phyloP scores from a whole-genome alignment of 2,329 filamentous ascomycete genomes.

The Sarocladium brachiariae region DNA sequence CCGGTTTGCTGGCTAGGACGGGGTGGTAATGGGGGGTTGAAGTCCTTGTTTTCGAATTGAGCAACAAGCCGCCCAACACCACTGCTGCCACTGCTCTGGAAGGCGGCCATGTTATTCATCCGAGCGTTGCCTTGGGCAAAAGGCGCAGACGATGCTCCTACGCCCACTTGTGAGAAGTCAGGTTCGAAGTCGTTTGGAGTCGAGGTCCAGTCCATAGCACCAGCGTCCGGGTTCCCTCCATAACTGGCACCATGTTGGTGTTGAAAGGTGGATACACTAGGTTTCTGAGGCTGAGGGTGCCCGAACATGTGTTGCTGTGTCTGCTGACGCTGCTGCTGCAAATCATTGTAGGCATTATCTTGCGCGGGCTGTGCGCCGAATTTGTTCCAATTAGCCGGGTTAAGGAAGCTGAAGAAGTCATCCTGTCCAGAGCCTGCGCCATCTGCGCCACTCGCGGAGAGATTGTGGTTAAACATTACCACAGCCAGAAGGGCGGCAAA shows the following conservation, averaged over 20 bases:
- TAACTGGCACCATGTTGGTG: conserved; percentile 2
- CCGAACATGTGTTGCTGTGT: neutral
- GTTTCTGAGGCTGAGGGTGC: conserved; percentile 2
- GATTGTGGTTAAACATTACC: conserved; percentile 5
- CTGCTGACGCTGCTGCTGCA: conserved; percentile 3
- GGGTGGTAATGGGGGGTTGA: conserved; percentile 28
- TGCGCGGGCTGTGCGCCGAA: conserved; percentile 14
- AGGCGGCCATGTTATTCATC: conserved; percentile 14
- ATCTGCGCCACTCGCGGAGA: neutral
- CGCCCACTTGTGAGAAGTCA: conserved; percentile 1
- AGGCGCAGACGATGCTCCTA: conserved; percentile 16
- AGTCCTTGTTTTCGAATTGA: conserved; percentile 34
- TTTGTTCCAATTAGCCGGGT: conserved; percentile 5
- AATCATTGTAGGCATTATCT: conserved; percentile 12
- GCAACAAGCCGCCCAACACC: conserved; percentile 32
- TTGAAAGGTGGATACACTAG: conserved; percentile 9
- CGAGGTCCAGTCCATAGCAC: conserved; percentile 32
- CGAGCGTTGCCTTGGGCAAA: conserved; percentile 15
- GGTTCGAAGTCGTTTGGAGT: conserved; percentile 18
- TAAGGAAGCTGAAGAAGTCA: conserved; percentile 9
- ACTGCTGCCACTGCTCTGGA: conserved; percentile 16
- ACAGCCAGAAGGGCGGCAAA: neutral
- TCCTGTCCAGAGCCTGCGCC: conserved; percentile 1
- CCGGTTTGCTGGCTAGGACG: conserved; percentile 23
- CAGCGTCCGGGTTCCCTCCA: neutral